Percentiles rank a stretch among this genome's conserved stretches.
Conservation (phyloP, 805 yeast genomes). For the Vanderwaltozyma polyspora region DNA sequence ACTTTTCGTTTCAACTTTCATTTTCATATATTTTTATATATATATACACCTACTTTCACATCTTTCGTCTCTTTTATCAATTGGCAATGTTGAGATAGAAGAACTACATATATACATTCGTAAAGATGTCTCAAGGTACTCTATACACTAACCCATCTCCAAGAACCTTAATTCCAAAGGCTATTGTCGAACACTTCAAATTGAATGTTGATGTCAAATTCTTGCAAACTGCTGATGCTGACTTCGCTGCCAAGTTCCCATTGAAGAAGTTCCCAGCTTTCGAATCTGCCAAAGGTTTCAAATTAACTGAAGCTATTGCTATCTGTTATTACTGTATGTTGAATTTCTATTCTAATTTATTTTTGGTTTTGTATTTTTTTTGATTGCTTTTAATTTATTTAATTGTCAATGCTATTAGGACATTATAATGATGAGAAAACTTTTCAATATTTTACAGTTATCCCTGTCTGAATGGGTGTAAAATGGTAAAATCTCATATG, state of each 20-base stretch:
- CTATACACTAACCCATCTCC: constrained; percentile 33
- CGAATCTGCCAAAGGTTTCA: constrained; percentile 63
- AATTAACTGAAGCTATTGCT: constrained; percentile 60
- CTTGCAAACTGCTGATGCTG: constrained; percentile 12
- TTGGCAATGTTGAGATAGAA: too few relatives aligned
- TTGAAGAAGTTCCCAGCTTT: constrained; percentile 57
- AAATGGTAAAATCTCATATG: constrained; percentile 23
- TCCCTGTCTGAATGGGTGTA: constrained; percentile 31
- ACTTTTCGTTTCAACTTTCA: too few relatives aligned
- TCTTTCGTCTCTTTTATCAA: neutral
- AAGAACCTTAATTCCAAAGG: constrained; percentile 27
- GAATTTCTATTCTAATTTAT: neutral
- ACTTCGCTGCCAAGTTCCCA: constrained; percentile 45
- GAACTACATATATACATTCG: too few relatives aligned
- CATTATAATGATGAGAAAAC: constrained; percentile 26
- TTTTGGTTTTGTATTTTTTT: neutral
- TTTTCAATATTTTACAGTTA: constrained; percentile 24
- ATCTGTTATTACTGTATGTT: constrained; percentile 38
- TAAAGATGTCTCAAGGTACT: constrained; percentile 61
- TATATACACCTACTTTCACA: neutral
- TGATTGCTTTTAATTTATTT: neutral
- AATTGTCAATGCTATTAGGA: too few relatives aligned
- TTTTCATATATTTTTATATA: too few relatives aligned
- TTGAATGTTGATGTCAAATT: constrained; percentile 46
- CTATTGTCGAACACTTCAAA: constrained; percentile 45